phyloP scores from a whole-genome alignment of 2,329 filamentous ascomycete genomes.

The Dactylellina drechsleri region DNA sequence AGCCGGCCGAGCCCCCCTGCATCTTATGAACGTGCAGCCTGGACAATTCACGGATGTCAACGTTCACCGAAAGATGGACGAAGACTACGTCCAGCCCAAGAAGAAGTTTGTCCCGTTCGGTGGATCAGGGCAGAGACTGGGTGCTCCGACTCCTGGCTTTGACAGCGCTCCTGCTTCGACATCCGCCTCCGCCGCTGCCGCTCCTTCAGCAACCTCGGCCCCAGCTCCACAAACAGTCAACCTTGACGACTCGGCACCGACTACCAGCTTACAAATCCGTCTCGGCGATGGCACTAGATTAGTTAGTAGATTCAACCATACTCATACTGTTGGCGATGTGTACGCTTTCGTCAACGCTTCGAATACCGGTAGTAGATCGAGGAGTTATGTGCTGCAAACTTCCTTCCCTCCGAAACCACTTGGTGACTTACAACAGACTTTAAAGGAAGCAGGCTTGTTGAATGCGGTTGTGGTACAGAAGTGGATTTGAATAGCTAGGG shows the following conservation, averaged over 20 bases:
- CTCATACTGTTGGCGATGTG: conserved; percentile 79
- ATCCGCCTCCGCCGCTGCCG: conserved; percentile 59
- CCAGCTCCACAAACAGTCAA: conserved; percentile 60
- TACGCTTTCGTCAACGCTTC: conserved; percentile 78
- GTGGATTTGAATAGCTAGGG: conserved; percentile 62
- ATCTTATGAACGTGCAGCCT: conserved; percentile 78
- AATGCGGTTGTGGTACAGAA: conserved; percentile 69
- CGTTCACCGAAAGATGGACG: conserved; percentile 76
- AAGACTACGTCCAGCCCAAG: conserved; percentile 77
- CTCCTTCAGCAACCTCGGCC: conserved; percentile 55
- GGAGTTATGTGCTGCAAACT: conserved; percentile 80
- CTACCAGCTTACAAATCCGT: conserved; percentile 77
- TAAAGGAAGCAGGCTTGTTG: conserved; percentile 63
- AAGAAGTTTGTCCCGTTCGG: conserved; percentile 80
- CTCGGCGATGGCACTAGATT: conserved; percentile 80
- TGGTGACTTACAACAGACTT: conserved; percentile 68
- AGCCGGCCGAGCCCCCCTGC: conserved; percentile 77
- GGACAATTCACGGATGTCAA: conserved; percentile 83
- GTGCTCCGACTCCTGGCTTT: conserved; percentile 76
- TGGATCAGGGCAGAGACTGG: conserved; percentile 77
- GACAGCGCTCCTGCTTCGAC: conserved; percentile 61
- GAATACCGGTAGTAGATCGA: conserved; percentile 67
- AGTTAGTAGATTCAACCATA: conserved; percentile 82
- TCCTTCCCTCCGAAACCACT: conserved; percentile 86
- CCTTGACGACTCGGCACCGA: conserved; percentile 74